These are phyloP conservation scores for Chrysochromulina parva DNA, from an alignment of 78 protist genomes.

Conservation along the genomic window DNA sequence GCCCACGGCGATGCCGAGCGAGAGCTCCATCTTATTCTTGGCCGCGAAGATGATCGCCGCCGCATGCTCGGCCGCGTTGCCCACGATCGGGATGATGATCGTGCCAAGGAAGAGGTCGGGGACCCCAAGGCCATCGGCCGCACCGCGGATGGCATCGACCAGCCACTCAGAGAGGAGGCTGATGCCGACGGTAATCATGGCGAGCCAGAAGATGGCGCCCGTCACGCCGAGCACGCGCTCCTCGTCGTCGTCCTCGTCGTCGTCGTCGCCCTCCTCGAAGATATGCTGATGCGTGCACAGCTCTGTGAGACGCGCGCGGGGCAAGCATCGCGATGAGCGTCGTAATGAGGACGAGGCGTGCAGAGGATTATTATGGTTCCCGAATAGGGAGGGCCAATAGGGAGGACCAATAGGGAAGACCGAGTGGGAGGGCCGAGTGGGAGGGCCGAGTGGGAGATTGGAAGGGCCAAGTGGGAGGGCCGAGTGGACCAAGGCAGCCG, in stretches of 20 bases:
- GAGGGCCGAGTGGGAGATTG: neutral
- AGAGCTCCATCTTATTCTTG: conserved; percentile 48
- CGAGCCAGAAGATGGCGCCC: conserved; percentile 2
- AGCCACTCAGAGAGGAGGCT: conserved; percentile 27
- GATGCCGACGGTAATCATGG: conserved; percentile 35
- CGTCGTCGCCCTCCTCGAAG: neutral
- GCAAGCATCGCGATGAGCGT: neutral
- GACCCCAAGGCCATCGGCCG: neutral
- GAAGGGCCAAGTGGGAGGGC: no score
- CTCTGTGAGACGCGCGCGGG: neutral
- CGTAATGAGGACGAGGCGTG: no score
- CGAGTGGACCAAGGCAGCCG: no score
- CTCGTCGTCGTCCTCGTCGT: conserved; percentile 50
- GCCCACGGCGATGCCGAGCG: conserved; percentile 62
- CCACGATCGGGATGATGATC: conserved; percentile 50
- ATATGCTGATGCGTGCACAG: neutral
- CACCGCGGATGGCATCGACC: conserved; percentile 35
- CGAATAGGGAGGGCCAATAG: no score
- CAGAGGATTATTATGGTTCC: no score
- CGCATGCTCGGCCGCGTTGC: conserved; percentile 67
- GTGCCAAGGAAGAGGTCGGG: conserved; percentile 26
- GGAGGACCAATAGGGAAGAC: no score
- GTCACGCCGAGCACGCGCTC: neutral
- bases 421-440: no score
- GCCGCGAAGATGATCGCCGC: conserved; percentile 54